These are phyloP conservation scores for Brassica rapa DNA, from an alignment of 345 rosid genomes.

Conservation along the genomic window DNA sequence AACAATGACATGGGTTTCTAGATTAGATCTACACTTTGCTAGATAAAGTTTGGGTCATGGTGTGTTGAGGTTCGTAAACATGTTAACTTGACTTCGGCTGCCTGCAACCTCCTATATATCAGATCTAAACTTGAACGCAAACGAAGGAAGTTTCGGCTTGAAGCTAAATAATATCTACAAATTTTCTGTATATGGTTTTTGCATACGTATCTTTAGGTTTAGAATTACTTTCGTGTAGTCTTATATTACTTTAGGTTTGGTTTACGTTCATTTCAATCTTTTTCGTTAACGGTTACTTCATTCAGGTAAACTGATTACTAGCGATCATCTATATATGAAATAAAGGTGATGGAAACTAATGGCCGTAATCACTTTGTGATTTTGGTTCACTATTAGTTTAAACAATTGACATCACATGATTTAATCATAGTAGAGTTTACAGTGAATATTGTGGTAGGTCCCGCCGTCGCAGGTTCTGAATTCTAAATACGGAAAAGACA, in stretches of 20 bases:
- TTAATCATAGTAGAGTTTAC: not conserved
- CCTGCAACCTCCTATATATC: not conserved
- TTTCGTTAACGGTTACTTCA: not conserved
- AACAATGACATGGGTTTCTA: not conserved
- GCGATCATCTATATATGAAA: not conserved
- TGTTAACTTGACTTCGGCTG: not conserved
- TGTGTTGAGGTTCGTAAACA: not conserved
- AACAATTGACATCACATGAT: constrained; percentile 7
- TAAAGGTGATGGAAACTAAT: not conserved
- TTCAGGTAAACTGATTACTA: not conserved
- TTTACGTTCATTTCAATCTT: constrained; percentile 12
- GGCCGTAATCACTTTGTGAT: not conserved
- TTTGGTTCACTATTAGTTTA: constrained; percentile 1
- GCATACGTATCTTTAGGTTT: not conserved
- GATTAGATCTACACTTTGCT: not conserved
- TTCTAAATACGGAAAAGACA: not conserved
- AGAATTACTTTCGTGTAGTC: constrained; percentile 6
- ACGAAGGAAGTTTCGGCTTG: not conserved
- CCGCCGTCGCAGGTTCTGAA: constrained; percentile 30
- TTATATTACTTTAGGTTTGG: not conserved
- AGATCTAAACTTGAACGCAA: not conserved
- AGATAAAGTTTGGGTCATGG: not conserved
- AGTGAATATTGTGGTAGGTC: constrained; percentile 14
- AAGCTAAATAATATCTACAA: not conserved
- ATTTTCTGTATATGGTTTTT: not conserved